Evolutionary conservation across 1,284 basidiomycete species (phyloP).

Genomic region (Omphalotus olearius): DNA sequence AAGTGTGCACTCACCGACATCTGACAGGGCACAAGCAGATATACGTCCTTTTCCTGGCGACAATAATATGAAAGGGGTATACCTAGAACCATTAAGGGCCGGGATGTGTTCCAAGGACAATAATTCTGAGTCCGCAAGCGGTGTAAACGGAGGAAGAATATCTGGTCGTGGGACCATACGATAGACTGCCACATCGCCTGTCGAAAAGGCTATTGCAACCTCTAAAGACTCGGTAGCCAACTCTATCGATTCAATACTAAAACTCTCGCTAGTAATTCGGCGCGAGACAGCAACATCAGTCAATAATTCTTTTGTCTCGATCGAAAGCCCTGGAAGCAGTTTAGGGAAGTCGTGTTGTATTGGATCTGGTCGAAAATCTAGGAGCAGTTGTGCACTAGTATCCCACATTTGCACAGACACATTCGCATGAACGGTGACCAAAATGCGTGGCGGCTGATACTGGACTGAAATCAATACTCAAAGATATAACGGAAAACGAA

Average conservation of each 20-base stretch:
- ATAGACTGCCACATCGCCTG: conserved; percentile 67
- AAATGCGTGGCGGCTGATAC: conserved; percentile 64
- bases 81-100: conserved; percentile 36
- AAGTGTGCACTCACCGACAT: conserved; percentile 51
- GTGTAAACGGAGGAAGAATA: conserved; percentile 17
- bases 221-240: conserved; percentile 68
- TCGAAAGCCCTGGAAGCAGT: conserved; percentile 57
- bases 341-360: conserved; percentile 58
- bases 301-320: conserved; percentile 51
- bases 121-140: conserved; percentile 41
- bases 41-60: conserved; percentile 45
- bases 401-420: conserved; percentile 67
- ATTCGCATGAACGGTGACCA: conserved; percentile 66
- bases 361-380: conserved; percentile 38
- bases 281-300: conserved; percentile 37
- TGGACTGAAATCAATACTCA: conserved; percentile 19
- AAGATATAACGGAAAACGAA: not conserved
- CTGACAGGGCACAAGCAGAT: conserved; percentile 56
- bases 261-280: conserved; percentile 29
- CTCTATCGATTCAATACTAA: conserved; percentile 48
- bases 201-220: conserved; percentile 54
- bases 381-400: conserved; percentile 62
- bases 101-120: conserved; percentile 43
- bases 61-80: conserved; percentile 61
- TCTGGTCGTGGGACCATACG: conserved; percentile 37